Evolutionary conservation across 73 alveolate species (phyloP), one percentile per base, ranked within the genome.

Genomic region (Paramecium sexaurelia): DNA sequence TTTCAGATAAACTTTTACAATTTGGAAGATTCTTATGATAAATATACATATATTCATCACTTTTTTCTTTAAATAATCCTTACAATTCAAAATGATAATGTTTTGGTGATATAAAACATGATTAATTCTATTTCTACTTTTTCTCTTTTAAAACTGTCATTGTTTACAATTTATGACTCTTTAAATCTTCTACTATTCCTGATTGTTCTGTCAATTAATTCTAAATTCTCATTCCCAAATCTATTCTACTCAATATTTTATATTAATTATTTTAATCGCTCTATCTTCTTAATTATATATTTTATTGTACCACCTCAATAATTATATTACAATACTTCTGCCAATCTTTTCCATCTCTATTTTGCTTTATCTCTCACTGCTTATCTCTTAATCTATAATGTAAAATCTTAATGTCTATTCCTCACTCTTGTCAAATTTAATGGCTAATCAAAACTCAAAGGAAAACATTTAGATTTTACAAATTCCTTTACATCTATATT

Each of bases 31-130:
- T 61, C 26, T 61, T 61, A 61, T 61, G 83, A 29, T 61, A 61
- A 26, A 61, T 61, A 6, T 29, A 61, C 26, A 61, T 26, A 32
- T 61, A 61, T 61, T 61, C 47, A 61, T 61, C 83, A 61, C 47
- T 29, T 13, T 24, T 10, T 61, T 61, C 83, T 24, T 32, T 61
- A 27, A 61, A 61, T 61, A 13, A 11, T 61, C 26, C 83, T 7
- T 61, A 11, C 24, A 61, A 61, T 29, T 13, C 24, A 61, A 61
- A 61, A 10, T 61, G 27, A 61, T 61, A 61, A 61, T 61, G 83
- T 24, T 61, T 61, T 29, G 83, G 83, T 61, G 83, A 11, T 29
- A 61, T 61, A 32, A 61, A 61, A 32, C 83, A 61, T 29, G 83
- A 61, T 32, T 61, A 24, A 61, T 32, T 61, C 26, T 61, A 24